Base-by-base conservation (phyloP, 2,329 filamentous ascomycete genomes). In the Pochonia chlamydosporia region DNA sequence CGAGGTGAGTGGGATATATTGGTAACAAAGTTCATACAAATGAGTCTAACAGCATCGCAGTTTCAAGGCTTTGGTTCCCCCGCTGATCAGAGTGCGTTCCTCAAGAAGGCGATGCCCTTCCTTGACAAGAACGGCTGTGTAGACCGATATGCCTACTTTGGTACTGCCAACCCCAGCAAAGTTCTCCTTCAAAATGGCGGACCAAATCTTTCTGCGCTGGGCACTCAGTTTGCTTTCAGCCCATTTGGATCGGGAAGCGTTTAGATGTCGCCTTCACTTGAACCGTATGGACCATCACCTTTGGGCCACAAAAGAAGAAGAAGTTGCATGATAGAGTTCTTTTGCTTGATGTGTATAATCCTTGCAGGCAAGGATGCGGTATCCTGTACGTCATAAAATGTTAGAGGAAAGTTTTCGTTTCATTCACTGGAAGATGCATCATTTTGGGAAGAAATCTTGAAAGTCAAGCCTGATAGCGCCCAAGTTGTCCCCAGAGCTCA, bases 21-120 rank as follows among this genome's bases (percentile, higher is more conserved):
- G 30, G 30, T 13, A 11, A 2, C 30, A 14, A 10, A 33, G 2
- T 11, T 11, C 30, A 33, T 11, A 33, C 11, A 33, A 14, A 14
- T 14, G 6, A 33, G 14, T 6, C 13, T 33, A n/a, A 33, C 30
- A 14, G 13, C 9, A n/a, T 10, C 16, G 26, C 30, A 52, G 46
- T 56, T 55, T 30, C 48, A 54, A 40, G 51, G 41, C 13, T 70
- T 70, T 51, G 70, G 66, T 49, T 58, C 64, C 25, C 54, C 56
- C 11, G 64, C 68, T 44, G 55, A 62, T 39, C 53, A 69, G 50
- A 58, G 54, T 37, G 52, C 50, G n/a, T 75, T 74, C 63, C 56
- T 76, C 23, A 44, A 64, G 47, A 55, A 57, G 10, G 67, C 73
- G 46, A 65, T 74, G 56, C 63, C 65, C 3, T 73, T 65, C 62